These are phyloP conservation scores for Lasiosphaeris hirsuta DNA, from an alignment of 495 filamentous ascomycete species.

Conservation along the genomic window DNA sequence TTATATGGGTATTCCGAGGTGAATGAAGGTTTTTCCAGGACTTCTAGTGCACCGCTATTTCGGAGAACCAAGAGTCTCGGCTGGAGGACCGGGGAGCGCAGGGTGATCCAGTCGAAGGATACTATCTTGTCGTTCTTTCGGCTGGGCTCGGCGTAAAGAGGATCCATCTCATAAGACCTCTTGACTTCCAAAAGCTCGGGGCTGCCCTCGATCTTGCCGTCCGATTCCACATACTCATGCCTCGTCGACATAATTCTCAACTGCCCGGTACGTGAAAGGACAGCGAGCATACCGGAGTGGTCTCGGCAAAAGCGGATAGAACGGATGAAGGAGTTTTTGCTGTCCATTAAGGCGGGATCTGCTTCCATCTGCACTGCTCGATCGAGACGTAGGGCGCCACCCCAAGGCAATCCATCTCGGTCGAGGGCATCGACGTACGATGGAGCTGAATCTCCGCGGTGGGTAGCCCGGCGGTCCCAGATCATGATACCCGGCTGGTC, in stretches of 20 bases:
- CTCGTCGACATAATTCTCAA: slow-evolving; percentile 69
- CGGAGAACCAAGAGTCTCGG: slow-evolving; percentile 66
- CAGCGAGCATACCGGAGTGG: slow-evolving; percentile 67
- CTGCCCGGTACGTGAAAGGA: slow-evolving; percentile 75
- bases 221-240: slow-evolving; percentile 52
- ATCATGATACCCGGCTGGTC: slow-evolving; percentile 70
- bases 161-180: slow-evolving; percentile 51
- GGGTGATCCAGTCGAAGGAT: slow-evolving; percentile 80
- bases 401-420: slow-evolving; percentile 49
- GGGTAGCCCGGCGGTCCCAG: slow-evolving; percentile 79
- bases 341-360: slow-evolving; percentile 36
- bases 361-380: slow-evolving; percentile 56
- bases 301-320: slow-evolving; percentile 77
- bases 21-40: slow-evolving; percentile 59
- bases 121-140: slow-evolving; percentile 64
- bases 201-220: slow-evolving; percentile 35
- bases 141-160: slow-evolving; percentile 42
- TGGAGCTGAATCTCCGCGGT: slow-evolving; percentile 42
- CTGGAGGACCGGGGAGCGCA: slow-evolving; percentile 56
- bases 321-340: slow-evolving; percentile 59
- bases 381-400: slow-evolving; percentile 63
- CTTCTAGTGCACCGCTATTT: slow-evolving; percentile 63
- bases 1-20: slow-evolving; percentile 49
- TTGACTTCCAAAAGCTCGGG: slow-evolving; percentile 52
- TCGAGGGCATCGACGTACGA: slow-evolving; percentile 48